phyloP scores from a whole-genome alignment of 1,284 basidiomycete genomes.

The Ceratobasidium sp. region DNA sequence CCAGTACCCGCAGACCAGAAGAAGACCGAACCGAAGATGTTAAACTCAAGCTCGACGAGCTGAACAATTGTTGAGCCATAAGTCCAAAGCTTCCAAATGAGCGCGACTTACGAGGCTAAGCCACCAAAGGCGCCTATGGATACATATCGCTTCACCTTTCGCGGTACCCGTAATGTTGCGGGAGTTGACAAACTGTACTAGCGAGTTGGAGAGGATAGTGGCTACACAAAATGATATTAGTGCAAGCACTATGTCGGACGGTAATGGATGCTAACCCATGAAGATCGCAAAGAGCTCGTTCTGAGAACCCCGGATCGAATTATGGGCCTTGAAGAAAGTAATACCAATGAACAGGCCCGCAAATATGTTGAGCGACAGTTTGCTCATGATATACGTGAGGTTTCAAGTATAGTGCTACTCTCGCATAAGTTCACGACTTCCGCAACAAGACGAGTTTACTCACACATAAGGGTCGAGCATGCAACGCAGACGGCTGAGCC shows the following conservation, averaged over 20 bases:
- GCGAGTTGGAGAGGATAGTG: slow-evolving; percentile 59
- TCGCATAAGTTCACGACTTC: background rate
- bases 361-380: slow-evolving; percentile 56
- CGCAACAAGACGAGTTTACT: slow-evolving; percentile 58
- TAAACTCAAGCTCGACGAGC: slow-evolving; percentile 64
- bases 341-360: slow-evolving; percentile 71
- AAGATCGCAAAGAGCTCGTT: slow-evolving; percentile 77
- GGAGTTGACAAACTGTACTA: slow-evolving; percentile 57
- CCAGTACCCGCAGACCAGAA: slow-evolving; percentile 77
- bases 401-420: slow-evolving; percentile 65
- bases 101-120: background rate
- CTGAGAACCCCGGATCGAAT: slow-evolving; percentile 77
- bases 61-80: background rate
- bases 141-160: slow-evolving; percentile 83
- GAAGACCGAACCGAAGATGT: slow-evolving; percentile 66
- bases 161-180: slow-evolving; percentile 74
- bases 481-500: slow-evolving; percentile 64
- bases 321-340: slow-evolving; percentile 74
- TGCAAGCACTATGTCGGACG: slow-evolving; percentile 39
- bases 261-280: slow-evolving; percentile 61
- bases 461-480: slow-evolving; percentile 61
- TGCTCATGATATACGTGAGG: slow-evolving; percentile 80
- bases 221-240: slow-evolving; percentile 56
- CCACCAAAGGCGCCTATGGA: slow-evolving; percentile 76
- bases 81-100: background rate